Conservation (phyloP, 164 flowering plant species). For the Cinnamomum chago region DNA sequence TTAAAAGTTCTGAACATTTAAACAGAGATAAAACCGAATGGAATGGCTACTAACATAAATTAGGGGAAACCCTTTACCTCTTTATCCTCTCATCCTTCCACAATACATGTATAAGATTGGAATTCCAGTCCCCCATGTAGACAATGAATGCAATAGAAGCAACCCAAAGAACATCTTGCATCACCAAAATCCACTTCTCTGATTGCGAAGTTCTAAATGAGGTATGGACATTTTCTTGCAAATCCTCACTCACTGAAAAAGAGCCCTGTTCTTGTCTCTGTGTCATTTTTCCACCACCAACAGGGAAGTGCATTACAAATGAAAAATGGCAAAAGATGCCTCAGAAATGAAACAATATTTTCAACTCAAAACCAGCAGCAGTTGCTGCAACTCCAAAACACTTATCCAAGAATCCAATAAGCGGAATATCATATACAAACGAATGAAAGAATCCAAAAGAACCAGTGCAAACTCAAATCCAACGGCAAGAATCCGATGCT, state of each 20-base stretch:
- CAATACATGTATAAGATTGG: slow-evolving; percentile 62
- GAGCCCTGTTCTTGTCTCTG: slow-evolving; percentile 78
- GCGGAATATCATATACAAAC: background rate
- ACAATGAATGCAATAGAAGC: slow-evolving; percentile 66
- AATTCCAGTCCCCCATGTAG: slow-evolving; percentile 70
- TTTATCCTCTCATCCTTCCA: slow-evolving; percentile 66
- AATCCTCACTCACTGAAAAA: slow-evolving; percentile 11
- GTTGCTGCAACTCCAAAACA: background rate
- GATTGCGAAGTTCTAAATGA: slow-evolving; percentile 11
- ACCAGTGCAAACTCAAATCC: slow-evolving; percentile 13
- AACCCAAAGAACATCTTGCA: slow-evolving; percentile 81
- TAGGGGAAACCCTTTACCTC: slow-evolving; percentile 41
- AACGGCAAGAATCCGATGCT: slow-evolving; percentile 11
- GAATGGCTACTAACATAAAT: background rate
- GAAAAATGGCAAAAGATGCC: background rate
- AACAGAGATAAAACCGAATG: background rate
- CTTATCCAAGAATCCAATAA: slow-evolving; percentile 5
- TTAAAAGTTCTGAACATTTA: too few species aligned
- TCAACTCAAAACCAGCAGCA: background rate
- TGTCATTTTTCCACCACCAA: slow-evolving; percentile 51
- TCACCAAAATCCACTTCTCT: slow-evolving; percentile 54
- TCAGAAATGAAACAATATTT: slow-evolving; percentile 9
- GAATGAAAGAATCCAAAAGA: background rate
- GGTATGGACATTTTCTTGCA: slow-evolving; percentile 5
- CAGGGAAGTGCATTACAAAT: slow-evolving; percentile 28